Base-by-base conservation (phyloP, 2,329 filamentous ascomycete genomes). In the Penicillium sp. region DNA sequence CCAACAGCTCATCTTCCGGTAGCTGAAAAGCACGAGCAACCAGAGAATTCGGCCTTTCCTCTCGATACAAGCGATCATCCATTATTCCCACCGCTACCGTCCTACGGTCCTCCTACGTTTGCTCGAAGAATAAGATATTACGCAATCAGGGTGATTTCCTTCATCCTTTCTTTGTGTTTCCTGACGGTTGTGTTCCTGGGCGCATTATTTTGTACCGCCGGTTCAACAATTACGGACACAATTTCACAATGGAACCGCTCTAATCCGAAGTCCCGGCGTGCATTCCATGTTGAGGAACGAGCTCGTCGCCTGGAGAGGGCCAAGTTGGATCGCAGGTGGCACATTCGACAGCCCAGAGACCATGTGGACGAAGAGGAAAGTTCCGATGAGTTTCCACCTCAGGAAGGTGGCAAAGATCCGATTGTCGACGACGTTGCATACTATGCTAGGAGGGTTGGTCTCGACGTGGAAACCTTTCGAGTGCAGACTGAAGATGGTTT, bases 401-500 rank as follows among this genome's bases (percentile, higher is more conserved):
- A 82, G 2, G 87, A 92, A 64, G 87, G 87, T 11, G 88, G 88
- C 0, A 77, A 75, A 5, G 90, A 95, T 60, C 81, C 77, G 2
- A 68, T 95, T 6, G 65, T 85, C 6, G 86, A 84, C 54, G 84
- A 95, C 52, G 77, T 89, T 13, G 75, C 75, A 2, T 92, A 95
- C 59, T 95, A 96, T 58, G 89, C 90, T 1, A 75, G 85, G 13
- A 74, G 89, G 9, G 87, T 95, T 10, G 90, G 90, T 0, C 73
- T 96, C 1, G 87, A 95, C 44, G 77, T 87, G 15, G 89, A 95
- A 56, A 76, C 76, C 7, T 85, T 87, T 54, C 73, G 85, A 33
- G 88, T 95, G 0, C 83, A 94, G 61, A 95, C 90, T 0, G 89
- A 95, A 60, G 90, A 96, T 55, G 89, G 89, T 1, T 95, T 95